Percentiles rank a stretch among this genome's conserved stretches.
phyloP scores from a whole-genome alignment of 1,284 basidiomycete genomes.

The Fistulina hepatica region DNA sequence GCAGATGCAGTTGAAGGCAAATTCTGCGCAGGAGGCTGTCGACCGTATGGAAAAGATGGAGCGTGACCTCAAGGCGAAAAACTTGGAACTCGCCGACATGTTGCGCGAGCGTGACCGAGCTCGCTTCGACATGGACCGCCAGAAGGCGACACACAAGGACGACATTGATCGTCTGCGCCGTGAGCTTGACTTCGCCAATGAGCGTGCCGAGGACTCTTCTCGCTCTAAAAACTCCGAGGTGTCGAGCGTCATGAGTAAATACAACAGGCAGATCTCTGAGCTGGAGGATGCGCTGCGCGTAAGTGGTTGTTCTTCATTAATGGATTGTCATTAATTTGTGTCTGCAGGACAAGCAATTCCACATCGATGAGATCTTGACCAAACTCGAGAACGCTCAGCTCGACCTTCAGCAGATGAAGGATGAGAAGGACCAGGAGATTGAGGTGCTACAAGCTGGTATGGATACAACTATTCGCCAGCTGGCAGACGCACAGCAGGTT shows the following conservation, averaged over 20 bases:
- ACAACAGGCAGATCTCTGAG: conserved; percentile 93
- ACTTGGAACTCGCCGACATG: conserved; percentile 98
- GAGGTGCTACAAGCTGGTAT: conserved; percentile 93
- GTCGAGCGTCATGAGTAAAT: conserved; percentile 79
- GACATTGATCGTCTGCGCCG: conserved; percentile 89
- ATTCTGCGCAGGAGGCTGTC: conserved; percentile 97
- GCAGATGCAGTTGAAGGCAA: conserved; percentile 95
- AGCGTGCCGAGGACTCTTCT: conserved; percentile 90
- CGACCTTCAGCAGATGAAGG: conserved; percentile 73
- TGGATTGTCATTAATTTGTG: conserved; percentile 2
- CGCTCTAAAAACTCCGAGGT: conserved; percentile 92
- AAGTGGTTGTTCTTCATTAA: conserved; percentile 22
- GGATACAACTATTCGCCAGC: conserved; percentile 86
- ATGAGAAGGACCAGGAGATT: conserved; percentile 97
- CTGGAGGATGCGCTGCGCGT: conserved; percentile 90
- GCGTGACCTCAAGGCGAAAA: conserved; percentile 95
- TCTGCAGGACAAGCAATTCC: conserved; percentile 77
- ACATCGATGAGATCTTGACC: conserved; percentile 82
- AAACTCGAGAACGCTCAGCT: conserved; percentile 68
- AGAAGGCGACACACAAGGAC: conserved; percentile 92
- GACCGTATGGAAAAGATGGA: conserved; percentile 99
- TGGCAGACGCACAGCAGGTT: conserved; percentile 82
- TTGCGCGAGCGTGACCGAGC: conserved; percentile 95
- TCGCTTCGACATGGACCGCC: conserved; percentile 91
- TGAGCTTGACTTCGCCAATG: conserved; percentile 95